Conservation (phyloP, 2,329 filamentous ascomycete genomes). For the Pseudocercospora crystallina region DNA sequence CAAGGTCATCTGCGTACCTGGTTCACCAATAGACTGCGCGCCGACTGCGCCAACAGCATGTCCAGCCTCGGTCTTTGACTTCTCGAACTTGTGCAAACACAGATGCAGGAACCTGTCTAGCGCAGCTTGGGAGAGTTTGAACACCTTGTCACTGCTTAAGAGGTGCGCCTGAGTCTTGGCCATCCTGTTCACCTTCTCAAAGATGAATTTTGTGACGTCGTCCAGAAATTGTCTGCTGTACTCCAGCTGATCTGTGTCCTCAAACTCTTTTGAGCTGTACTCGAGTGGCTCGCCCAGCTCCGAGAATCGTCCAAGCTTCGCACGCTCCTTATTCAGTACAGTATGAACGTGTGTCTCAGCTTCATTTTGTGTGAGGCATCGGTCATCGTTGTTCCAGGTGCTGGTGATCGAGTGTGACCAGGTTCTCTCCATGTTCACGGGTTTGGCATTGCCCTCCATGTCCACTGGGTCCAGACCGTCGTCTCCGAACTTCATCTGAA, state of each 20-base stretch:
- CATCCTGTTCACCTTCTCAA: constrained; percentile 31
- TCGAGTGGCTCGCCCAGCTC: constrained; percentile 47
- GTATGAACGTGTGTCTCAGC: constrained; percentile 68
- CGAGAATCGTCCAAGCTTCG: constrained; percentile 52
- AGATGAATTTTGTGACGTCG: constrained; percentile 72
- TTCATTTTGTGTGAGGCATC: constrained; percentile 70
- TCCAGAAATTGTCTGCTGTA: constrained; percentile 79
- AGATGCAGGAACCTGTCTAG: constrained; percentile 74
- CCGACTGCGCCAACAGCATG: constrained; percentile 95
- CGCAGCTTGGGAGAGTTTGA: constrained; percentile 73
- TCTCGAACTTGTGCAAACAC: constrained; percentile 86
- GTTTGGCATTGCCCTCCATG: constrained; percentile 92
- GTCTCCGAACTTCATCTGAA: constrained; percentile 96
- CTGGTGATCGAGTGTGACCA: constrained; percentile 76
- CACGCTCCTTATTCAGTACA: constrained; percentile 67
- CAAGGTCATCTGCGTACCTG: constrained; percentile 97
- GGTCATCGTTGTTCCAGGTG: constrained; percentile 77
- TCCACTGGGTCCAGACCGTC: constrained; percentile 94
- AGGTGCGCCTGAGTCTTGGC: constrained; percentile 27
- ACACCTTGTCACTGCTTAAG: constrained; percentile 58
- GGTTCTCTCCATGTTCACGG: constrained; percentile 87
- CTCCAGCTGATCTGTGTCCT: constrained; percentile 63
- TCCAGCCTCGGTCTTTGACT: constrained; percentile 87
- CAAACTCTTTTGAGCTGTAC: constrained; percentile 70
- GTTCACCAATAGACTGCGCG: constrained; percentile 96